A percentile compares a stretch with the other conserved stretches of the same genome.
Conservation (phyloP, 2,329 filamentous ascomycete genomes). For the Nemania sp. region DNA sequence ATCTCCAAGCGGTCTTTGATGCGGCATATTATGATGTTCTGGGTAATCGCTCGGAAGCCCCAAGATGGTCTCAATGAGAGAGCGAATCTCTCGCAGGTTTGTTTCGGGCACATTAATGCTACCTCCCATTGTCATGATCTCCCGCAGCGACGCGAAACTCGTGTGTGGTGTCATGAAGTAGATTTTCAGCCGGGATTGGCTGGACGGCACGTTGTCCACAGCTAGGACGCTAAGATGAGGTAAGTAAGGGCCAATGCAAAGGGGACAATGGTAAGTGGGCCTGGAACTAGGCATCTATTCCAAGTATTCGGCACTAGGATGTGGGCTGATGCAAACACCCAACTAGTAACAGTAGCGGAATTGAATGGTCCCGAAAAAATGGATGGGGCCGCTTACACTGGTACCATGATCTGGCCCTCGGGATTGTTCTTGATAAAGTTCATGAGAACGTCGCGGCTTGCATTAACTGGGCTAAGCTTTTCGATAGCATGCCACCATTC, state of each 20-base stretch:
- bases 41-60: constrained; percentile 24
- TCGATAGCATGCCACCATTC: constrained; percentile 11
- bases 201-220: constrained; percentile 18
- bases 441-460: constrained; percentile 9
- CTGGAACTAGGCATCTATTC: too few relatives aligned
- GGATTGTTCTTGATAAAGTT: constrained; percentile 16
- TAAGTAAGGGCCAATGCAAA: too few relatives aligned
- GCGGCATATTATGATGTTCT: constrained; percentile 22
- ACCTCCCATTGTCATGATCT: constrained; percentile 34
- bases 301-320: not conserved
- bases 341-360: not conserved
- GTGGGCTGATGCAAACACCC: not conserved
- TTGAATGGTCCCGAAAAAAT: not conserved
- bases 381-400: constrained; percentile 8
- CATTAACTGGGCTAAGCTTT: constrained; percentile 15
- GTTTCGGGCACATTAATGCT: not conserved
- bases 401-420: constrained; percentile 20
- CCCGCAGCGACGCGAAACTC: constrained; percentile 28
- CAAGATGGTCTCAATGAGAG: constrained; percentile 17
- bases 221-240: constrained; percentile 7
- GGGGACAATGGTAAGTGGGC: too few relatives aligned
- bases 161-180: constrained; percentile 29
- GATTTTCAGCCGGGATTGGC: constrained; percentile 24
- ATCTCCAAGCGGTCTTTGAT: constrained; percentile 5
- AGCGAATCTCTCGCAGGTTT: constrained; percentile 18